These are phyloP conservation scores for Gynandropsis gynandra DNA, from an alignment of 345 rosid genomes.

Conservation along the genomic window DNA sequence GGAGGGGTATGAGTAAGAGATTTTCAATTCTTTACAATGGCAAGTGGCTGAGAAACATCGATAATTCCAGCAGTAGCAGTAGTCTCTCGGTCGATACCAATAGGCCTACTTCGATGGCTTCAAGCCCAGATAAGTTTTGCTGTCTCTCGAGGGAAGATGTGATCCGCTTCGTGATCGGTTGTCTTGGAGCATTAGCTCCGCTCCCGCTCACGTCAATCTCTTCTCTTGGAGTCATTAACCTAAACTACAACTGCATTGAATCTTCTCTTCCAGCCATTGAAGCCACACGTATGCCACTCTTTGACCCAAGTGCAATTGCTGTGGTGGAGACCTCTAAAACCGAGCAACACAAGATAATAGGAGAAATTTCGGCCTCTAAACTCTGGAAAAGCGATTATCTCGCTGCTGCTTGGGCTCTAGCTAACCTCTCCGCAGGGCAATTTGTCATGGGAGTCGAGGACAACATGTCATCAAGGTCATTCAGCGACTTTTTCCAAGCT, in stretches of 20 bases:
- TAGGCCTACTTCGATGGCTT: constrained; percentile 49
- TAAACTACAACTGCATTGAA: constrained; percentile 49
- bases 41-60: constrained; percentile 83
- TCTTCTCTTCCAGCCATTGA: constrained; percentile 69
- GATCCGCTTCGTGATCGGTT: constrained; percentile 83
- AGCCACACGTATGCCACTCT: constrained; percentile 39
- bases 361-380: constrained; percentile 90
- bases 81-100: constrained; percentile 32
- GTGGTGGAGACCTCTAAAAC: constrained; percentile 53
- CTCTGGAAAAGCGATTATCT: constrained; percentile 92
- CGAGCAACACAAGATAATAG: constrained; percentile 63
- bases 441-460: constrained; percentile 98
- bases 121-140: constrained; percentile 62
- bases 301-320: constrained; percentile 77
- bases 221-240: constrained; percentile 61
- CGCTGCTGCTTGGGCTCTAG: constrained; percentile 96
- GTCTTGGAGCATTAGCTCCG: constrained; percentile 97
- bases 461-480: constrained; percentile 48
- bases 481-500: constrained; percentile 43
- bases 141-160: constrained; percentile 97
- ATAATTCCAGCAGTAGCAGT: constrained; percentile 45
- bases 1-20: constrained; percentile 97
- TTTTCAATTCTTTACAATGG: constrained; percentile 79
- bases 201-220: constrained; percentile 83
- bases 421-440: constrained; percentile 84